A percentile compares a stretch with the other conserved stretches of the same genome.
Conservation (phyloP, 768 basidiomycete species). For the Boletus reticulatus region DNA sequence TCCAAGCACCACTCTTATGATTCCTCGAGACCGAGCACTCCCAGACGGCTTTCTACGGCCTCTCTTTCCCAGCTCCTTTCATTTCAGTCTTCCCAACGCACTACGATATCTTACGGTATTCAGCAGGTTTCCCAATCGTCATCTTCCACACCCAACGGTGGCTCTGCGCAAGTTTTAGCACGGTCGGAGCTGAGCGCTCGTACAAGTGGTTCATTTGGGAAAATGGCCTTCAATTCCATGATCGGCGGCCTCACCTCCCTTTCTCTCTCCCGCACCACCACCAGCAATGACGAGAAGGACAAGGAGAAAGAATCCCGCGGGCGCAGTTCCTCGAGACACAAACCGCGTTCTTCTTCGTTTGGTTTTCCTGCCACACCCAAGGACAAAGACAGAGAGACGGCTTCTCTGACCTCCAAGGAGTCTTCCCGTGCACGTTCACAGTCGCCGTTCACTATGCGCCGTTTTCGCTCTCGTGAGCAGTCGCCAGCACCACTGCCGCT, state of each 20-base stretch:
- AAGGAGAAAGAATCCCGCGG: constrained; percentile 55
- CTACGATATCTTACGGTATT: constrained; percentile 12
- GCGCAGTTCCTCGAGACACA: constrained; percentile 42
- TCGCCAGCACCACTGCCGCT: constrained; percentile 58
- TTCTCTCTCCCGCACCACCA: constrained; percentile 54
- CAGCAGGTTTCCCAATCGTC: constrained; percentile 21
- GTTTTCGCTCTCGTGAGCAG: constrained; percentile 56
- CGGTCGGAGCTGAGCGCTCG: constrained; percentile 37
- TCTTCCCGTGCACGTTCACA: constrained; percentile 66
- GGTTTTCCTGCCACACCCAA: constrained; percentile 34
- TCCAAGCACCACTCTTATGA: not conserved
- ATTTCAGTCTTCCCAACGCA: constrained; percentile 19
- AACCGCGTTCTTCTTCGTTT: constrained; percentile 49
- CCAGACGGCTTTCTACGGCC: constrained; percentile 21
- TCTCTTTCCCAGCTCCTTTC: constrained; percentile 27
- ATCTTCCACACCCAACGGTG: constrained; percentile 4
- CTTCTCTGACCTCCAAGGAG: constrained; percentile 46
- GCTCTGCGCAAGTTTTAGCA: constrained; percentile 13
- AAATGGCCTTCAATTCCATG: constrained; percentile 65
- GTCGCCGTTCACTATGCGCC: constrained; percentile 77
- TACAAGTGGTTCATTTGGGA: constrained; percentile 52
- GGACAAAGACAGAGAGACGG: constrained; percentile 32
- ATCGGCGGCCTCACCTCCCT: constrained; percentile 69
- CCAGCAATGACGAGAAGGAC: constrained; percentile 37
- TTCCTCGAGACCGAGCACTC: constrained; percentile 20